phyloP scores from a whole-genome alignment of 768 basidiomycete species.

The Trichaptum fuscoviolaceum region DNA sequence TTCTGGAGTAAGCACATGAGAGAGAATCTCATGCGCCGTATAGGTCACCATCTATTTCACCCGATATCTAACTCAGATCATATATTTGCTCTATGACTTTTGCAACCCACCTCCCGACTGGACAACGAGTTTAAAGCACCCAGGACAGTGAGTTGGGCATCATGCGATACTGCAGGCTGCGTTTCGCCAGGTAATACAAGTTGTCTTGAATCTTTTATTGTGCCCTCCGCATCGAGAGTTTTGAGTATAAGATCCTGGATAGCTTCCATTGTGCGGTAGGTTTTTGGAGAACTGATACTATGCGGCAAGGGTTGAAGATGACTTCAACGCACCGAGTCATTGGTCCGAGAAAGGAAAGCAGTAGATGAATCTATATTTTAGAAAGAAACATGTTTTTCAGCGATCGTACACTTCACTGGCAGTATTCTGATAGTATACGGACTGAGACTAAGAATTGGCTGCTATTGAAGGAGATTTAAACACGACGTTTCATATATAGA shows the following conservation, averaged over 20 bases:
- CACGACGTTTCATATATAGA: too few relatives aligned
- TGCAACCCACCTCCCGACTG: conserved; percentile 65
- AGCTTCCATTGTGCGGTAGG: conserved; percentile 33
- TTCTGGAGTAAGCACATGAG: conserved; percentile 76
- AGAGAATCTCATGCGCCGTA: conserved; percentile 68
- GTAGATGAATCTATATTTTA: background rate
- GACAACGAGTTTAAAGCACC: conserved; percentile 88
- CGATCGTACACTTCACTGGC: too few relatives aligned
- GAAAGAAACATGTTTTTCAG: background rate
- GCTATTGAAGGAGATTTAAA: too few relatives aligned
- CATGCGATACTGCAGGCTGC: conserved; percentile 54
- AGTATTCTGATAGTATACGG: too few relatives aligned
- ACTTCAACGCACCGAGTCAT: background rate
- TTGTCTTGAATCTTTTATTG: conserved; percentile 63
- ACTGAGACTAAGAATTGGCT: too few relatives aligned
- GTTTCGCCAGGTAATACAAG: conserved; percentile 62
- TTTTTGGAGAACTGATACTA: background rate
- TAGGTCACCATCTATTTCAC: conserved; percentile 72
- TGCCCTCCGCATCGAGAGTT: conserved; percentile 49
- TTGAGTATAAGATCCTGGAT: conserved; percentile 80
- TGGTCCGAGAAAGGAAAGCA: background rate
- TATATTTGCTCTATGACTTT: conserved; percentile 4
- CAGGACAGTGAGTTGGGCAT: conserved; percentile 79
- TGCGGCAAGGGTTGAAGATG: background rate
- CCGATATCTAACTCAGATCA: conserved; percentile 14